A percentile compares a stretch with the other conserved stretches of the same genome.
Conservation (phyloP, 106 monocot species). For the Agapanthus africanus region DNA sequence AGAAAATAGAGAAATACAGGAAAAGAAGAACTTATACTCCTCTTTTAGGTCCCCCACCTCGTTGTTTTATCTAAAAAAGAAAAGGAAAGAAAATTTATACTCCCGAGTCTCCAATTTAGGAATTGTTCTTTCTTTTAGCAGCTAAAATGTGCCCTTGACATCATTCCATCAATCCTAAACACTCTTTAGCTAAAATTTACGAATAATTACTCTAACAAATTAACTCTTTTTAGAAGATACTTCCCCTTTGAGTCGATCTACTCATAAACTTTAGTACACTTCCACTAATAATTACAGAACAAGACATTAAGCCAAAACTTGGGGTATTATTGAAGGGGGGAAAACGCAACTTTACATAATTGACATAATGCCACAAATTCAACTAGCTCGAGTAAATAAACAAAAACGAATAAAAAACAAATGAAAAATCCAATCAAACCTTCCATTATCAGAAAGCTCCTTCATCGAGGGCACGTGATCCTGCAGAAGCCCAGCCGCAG, state of each 20-base stretch:
- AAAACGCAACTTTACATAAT: background rate
- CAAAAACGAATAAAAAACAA: too few species aligned
- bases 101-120: background rate
- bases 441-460: conserved; percentile 51
- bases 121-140: too few species aligned
- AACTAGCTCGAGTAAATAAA: background rate
- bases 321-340: too few species aligned
- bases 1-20: too few species aligned
- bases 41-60: too few species aligned
- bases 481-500: conserved; percentile 22
- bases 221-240: background rate
- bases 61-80: too few species aligned
- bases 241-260: background rate
- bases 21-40: background rate
- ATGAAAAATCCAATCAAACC: conserved; percentile 29
- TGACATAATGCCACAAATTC: background rate
- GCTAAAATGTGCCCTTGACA: too few species aligned
- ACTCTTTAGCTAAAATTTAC: background rate
- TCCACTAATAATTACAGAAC: background rate
- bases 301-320: background rate
- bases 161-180: background rate
- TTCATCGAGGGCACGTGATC: conserved; percentile 36
- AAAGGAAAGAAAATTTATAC: too few species aligned
- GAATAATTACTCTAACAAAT: too few species aligned
- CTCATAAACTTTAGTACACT: background rate